Base-by-base conservation (phyloP, 2,329 filamentous ascomycete species). In the Ceratocystis cacaofunesta region DNA sequence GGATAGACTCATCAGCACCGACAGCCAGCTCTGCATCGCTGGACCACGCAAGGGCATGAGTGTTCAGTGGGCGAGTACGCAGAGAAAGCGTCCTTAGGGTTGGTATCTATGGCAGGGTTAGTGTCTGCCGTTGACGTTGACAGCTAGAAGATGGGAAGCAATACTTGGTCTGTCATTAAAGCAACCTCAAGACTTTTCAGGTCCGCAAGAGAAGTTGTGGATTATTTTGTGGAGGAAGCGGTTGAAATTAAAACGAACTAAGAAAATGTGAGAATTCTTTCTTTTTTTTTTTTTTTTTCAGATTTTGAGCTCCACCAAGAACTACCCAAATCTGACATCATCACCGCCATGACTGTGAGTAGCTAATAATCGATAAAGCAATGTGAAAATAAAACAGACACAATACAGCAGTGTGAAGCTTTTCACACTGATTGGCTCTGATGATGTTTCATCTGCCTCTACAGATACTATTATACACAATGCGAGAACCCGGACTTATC, bases 1-100 rank as follows among this genome's bases (percentile, higher is more conserved):
- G 75, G 36, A 83, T 74, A 52, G 78, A 79, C 70, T 85, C 82
- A 68, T 82, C 80, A n/a, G 80, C 79, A 1, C 77, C 79, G 41
- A 84, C 76, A 43, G 82, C 82, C 4, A 85, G 74, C 69, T 84
- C 82, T 28, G 78, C 80, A 64, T 85, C 82, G 68, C 78, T 79
- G 25, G 82, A 85, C 79, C 82, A 84, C 44, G 78, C 70, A 7
- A 78, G 69, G 1, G 75, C 73, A 66, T 77, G 76, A 3, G 75
- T 75, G 32, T 77, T 76, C 67, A 79, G 72, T 19, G 79, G 77
- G 3, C 78, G 73, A 10, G 77, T 76, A 46, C 73, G 73, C 22
- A 82, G 72, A 60, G 73, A 71, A 25, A 81, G 73, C 2, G 77
- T 74, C 69, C 79, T 78, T 7, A 84, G 75, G 1, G 79, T 79